Conservation (phyloP, 345 rosid genomes). For the Physaria fendleri region DNA sequence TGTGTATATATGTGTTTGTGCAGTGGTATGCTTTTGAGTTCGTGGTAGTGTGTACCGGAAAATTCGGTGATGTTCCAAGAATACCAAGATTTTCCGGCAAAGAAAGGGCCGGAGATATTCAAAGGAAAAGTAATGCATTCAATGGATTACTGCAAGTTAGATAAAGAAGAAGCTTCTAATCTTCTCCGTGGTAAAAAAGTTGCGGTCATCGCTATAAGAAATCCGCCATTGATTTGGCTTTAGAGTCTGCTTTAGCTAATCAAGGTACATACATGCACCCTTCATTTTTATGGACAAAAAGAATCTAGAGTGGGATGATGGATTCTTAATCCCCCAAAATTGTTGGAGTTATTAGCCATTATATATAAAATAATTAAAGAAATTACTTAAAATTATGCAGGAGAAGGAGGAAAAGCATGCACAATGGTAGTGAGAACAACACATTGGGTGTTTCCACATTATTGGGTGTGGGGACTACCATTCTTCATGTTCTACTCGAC, state of each 20-base stretch:
- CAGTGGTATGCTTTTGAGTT: conserved; percentile 82
- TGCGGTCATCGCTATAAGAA: conserved; percentile 66
- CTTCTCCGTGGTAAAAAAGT: conserved; percentile 63
- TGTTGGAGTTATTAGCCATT: too few species aligned
- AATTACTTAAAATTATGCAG: conserved; percentile 18
- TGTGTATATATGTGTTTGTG: not conserved
- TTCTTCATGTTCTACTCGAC: too few species aligned
- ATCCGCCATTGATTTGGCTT: conserved; percentile 88
- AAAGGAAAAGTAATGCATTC: conserved; percentile 67
- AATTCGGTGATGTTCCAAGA: conserved; percentile 69
- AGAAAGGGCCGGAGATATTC: conserved; percentile 61
- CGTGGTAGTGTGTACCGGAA: conserved; percentile 67
- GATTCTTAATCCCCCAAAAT: too few species aligned
- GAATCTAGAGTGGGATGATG: too few species aligned
- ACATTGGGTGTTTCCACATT: conserved; percentile 87
- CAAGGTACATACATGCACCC: conserved; percentile 63
- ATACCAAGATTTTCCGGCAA: conserved; percentile 43
- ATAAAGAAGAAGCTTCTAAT: conserved; percentile 48
- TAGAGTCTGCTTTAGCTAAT: conserved; percentile 79
- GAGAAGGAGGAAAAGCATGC: conserved; percentile 55
- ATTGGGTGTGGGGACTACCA: conserved; percentile 86
- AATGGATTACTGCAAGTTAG: conserved; percentile 77
- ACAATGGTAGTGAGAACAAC: conserved; percentile 69
- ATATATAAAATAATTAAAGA: too few species aligned
- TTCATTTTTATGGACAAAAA: too few species aligned